A percentile compares a stretch with the other conserved stretches of the same genome.
phyloP scores from a whole-genome alignment of 805 yeast genomes.

The Yarrowia keelungensis region DNA sequence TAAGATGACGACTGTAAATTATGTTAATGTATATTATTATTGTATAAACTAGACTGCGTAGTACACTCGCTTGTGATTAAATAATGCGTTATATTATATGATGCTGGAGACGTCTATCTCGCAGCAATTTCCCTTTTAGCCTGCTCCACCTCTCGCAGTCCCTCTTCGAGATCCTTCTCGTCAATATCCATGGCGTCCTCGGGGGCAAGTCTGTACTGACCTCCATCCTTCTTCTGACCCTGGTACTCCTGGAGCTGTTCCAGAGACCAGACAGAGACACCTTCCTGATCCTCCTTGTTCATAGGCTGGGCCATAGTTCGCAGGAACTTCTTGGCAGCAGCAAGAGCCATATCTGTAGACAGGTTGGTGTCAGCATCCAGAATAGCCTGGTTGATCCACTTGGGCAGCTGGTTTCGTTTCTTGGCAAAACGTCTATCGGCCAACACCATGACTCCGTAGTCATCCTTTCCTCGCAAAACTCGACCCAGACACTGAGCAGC shows the following conservation, averaged over 20 bases:
- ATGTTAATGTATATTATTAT: conserved; percentile 28
- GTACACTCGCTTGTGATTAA: background rate
- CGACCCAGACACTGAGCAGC: conserved; percentile 99
- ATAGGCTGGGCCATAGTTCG: conserved; percentile 94
- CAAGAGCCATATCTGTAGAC: conserved; percentile 97
- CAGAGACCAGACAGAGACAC: conserved; percentile 89
- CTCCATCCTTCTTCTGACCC: conserved; percentile 32
- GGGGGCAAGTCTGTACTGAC: conserved; percentile 18
- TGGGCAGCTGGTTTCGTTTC: conserved; percentile 87
- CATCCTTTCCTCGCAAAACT: conserved; percentile 96
- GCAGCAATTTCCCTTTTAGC: conserved; percentile 20
- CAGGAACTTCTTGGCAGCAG: conserved; percentile 89
- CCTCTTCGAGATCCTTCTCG: conserved; percentile 26
- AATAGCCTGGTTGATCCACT: conserved; percentile 95
- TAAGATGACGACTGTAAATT: conserved; percentile 39
- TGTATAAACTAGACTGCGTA: background rate
- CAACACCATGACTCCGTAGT: conserved; percentile 97
- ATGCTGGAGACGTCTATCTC: background rate
- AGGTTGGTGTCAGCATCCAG: conserved; percentile 89
- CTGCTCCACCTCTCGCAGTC: conserved; percentile 15
- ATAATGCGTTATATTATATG: conserved; percentile 14
- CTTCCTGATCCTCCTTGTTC: conserved; percentile 88
- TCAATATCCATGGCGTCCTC: conserved; percentile 35
- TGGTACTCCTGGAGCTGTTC: conserved; percentile 50
- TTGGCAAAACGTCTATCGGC: conserved; percentile 93